Conservation (phyloP, 2,329 filamentous ascomycete species). For the Pseudogymnoascus sp. region DNA sequence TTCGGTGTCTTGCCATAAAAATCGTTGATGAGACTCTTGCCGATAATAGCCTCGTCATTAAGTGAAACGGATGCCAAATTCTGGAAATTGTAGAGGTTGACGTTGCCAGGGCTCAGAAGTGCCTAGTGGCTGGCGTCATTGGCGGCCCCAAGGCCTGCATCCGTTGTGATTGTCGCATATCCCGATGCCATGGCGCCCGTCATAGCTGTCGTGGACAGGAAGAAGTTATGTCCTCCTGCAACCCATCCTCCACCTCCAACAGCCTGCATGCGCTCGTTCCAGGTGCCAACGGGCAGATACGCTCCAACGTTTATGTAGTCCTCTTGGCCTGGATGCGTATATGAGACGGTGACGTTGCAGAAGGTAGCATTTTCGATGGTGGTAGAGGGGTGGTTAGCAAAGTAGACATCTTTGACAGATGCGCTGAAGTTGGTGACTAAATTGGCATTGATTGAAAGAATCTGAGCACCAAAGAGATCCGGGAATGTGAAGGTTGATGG, state of each 20-base stretch:
- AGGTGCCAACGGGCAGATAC: constrained; percentile 21
- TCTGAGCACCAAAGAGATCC: neutral
- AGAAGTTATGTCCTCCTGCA: constrained; percentile 18
- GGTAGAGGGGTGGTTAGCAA: neutral
- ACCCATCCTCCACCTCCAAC: constrained; percentile 27
- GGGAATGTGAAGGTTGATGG: neutral
- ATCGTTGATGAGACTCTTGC: constrained; percentile 26
- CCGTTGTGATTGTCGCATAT: constrained; percentile 23
- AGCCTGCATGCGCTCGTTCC: constrained; percentile 27
- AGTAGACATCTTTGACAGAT: neutral
- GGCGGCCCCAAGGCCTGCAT: constrained; percentile 21
- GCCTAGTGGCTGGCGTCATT: constrained; percentile 14
- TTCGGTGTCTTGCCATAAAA: constrained; percentile 28
- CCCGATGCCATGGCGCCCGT: constrained; percentile 19
- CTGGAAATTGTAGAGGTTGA: constrained; percentile 23
- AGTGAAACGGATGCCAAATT: constrained; percentile 32
- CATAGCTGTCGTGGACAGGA: constrained; percentile 16
- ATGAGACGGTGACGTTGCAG: constrained; percentile 26
- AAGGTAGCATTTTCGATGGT: constrained; percentile 14
- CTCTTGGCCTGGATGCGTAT: constrained; percentile 21
- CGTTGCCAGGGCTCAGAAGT: constrained; percentile 14
- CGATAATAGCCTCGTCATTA: constrained; percentile 28
- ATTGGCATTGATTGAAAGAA: neutral
- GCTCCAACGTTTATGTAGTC: constrained; percentile 22
- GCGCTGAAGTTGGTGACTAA: neutral